Evolutionary conservation across 1,139 yeast species (phyloP).

Genomic region (Magnusiomyces ingens): DNA sequence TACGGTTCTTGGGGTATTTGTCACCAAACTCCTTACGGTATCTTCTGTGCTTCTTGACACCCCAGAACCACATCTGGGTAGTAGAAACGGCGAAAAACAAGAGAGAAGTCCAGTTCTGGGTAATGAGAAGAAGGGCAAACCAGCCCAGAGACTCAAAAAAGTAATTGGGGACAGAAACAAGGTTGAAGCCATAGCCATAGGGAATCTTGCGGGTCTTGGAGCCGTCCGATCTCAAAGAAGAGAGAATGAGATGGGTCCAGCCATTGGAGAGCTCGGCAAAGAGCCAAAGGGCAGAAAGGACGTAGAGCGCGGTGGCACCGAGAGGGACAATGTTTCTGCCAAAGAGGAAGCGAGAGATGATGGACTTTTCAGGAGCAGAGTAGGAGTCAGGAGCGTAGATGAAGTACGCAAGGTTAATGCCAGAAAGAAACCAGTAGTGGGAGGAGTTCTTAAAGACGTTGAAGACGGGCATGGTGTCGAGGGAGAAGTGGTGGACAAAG

Average conservation of each 20-base stretch:
- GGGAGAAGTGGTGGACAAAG: constrained; percentile 75
- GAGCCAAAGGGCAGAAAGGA: constrained; percentile 42
- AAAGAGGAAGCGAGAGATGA: constrained; percentile 25
- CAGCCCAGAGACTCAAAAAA: constrained; percentile 78
- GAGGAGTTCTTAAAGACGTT: constrained; percentile 81
- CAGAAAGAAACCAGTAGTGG: constrained; percentile 89
- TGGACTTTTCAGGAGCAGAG: constrained; percentile 20
- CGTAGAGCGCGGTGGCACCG: constrained; percentile 19
- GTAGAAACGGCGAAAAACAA: constrained; percentile 65
- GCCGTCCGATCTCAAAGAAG: constrained; percentile 45
- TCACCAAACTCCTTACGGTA: constrained; percentile 68
- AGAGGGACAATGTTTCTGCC: constrained; percentile 24
- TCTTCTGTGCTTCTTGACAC: constrained; percentile 60
- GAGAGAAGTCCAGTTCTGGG: constrained; percentile 72
- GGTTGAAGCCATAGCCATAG: constrained; percentile 42
- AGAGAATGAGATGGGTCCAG: constrained; percentile 56
- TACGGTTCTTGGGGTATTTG: constrained; percentile 64
- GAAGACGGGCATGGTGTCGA: constrained; percentile 85
- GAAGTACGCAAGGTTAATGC: constrained; percentile 61
- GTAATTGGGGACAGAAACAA: constrained; percentile 68
- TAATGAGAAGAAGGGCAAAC: constrained; percentile 60
- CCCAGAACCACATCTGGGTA: constrained; percentile 77
- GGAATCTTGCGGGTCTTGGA: constrained; percentile 47
- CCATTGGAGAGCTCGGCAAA: constrained; percentile 68
- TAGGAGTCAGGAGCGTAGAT: constrained; percentile 55